Percentiles rank a stretch among this genome's conserved stretches.
Conservation (phyloP, 2,329 filamentous ascomycete species). For the Colletotrichum sp. region DNA sequence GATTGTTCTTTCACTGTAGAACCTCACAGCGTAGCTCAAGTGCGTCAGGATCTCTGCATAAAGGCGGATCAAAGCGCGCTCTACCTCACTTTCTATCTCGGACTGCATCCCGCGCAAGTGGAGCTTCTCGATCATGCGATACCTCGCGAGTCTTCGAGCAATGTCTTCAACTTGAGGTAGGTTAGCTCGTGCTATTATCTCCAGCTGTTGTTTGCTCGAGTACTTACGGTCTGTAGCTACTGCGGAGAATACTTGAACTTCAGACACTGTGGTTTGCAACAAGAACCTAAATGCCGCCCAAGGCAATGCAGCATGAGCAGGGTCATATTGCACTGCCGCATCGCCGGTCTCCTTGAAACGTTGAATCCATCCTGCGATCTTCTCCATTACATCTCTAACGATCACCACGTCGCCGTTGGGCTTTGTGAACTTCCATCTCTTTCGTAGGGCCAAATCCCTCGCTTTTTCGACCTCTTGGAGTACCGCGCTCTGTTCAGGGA, state of each 20-base stretch:
- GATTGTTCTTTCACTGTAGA: background rate
- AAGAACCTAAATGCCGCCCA: constrained; percentile 34
- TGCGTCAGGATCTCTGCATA: background rate
- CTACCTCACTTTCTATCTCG: background rate
- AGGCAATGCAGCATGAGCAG: constrained; percentile 29
- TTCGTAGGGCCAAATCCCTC: background rate
- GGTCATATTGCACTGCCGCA: constrained; percentile 28
- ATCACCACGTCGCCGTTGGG: background rate
- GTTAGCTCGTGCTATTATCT: background rate
- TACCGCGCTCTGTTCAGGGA: background rate
- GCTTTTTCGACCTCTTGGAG: background rate
- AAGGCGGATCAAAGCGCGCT: background rate
- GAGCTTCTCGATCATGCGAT: background rate
- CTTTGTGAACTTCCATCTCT: background rate
- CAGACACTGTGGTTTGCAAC: constrained; percentile 13
- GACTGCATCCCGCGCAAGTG: background rate
- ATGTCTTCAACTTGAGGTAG: background rate
- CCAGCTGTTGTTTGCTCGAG: background rate
- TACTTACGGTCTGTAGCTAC: background rate
- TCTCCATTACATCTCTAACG: background rate
- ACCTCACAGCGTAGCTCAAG: background rate
- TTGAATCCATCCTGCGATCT: constrained; percentile 27
- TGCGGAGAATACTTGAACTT: background rate
- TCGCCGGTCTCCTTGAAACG: constrained; percentile 31
- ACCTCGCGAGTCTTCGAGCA: background rate